phyloP scores from a whole-genome alignment of 768 basidiomycete species.

The Suillus subluteus region DNA sequence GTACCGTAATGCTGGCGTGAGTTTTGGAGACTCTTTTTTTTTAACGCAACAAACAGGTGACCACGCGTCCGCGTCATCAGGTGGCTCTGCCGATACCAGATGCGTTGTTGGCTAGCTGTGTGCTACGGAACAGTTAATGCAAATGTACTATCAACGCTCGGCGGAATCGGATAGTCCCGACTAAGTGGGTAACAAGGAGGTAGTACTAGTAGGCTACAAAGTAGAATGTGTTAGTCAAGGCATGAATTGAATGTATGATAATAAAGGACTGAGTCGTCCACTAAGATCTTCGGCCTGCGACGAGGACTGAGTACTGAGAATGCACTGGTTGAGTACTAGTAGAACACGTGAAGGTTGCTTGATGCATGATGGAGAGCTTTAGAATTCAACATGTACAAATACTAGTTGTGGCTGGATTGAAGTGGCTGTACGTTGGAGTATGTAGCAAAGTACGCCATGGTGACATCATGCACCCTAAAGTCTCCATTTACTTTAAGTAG shows the following conservation, averaged over 20 bases:
- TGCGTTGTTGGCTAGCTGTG: background rate
- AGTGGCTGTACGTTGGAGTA: background rate
- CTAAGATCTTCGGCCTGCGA: no score
- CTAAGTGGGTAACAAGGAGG: no score
- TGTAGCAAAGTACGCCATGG: background rate
- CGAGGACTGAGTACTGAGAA: background rate
- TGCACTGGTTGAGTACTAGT: no score
- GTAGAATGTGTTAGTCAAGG: no score
- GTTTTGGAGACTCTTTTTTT: background rate
- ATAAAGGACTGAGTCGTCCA: no score
- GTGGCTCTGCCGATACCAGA: background rate
- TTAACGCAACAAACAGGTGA: background rate
- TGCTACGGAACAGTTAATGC: no score
- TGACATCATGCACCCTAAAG: background rate
- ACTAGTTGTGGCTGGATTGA: background rate
- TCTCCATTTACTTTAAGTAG: background rate
- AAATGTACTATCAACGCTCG: no score
- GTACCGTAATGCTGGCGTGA: background rate
- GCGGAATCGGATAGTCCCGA: no score
- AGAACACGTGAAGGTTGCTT: no score
- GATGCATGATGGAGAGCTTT: background rate
- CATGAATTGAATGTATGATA: no score
- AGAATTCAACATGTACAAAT: constrained; percentile 4
- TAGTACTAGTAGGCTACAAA: no score
- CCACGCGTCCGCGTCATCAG: background rate